Evolutionary conservation across 257 asterid species (phyloP).

Genomic region (Orobanche coerulescens): DNA sequence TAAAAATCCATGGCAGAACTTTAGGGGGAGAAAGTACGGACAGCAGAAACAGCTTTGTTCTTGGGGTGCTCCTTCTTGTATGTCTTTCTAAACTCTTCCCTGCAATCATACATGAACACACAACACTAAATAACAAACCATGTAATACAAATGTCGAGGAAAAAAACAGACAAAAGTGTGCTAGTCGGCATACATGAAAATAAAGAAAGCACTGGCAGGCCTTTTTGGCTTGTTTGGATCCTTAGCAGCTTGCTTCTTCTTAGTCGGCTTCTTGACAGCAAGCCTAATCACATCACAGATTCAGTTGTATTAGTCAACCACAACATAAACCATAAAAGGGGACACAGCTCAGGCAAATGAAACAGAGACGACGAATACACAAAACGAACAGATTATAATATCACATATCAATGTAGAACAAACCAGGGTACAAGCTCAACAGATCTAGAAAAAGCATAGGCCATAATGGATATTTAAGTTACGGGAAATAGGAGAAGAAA

Average conservation of each 20-base stretch:
- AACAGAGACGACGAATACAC: not conserved
- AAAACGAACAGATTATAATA: not conserved
- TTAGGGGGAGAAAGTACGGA: conserved; percentile 22
- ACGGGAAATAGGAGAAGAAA: not conserved
- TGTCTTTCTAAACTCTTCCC: conserved; percentile 57
- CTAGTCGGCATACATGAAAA: conserved; percentile 44
- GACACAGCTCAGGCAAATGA: not conserved
- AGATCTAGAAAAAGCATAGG: not conserved
- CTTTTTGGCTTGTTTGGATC: conserved; percentile 78
- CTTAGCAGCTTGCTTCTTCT: conserved; percentile 45
- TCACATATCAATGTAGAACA: not conserved
- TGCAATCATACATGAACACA: conserved; percentile 4
- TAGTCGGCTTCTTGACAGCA: conserved; percentile 42
- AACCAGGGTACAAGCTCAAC: not conserved
- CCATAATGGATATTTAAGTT: too few relatives aligned
- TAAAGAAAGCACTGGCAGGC: conserved; percentile 63
- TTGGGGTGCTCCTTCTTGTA: conserved; percentile 54
- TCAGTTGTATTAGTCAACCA: not conserved
- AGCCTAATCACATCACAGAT: conserved; percentile 30
- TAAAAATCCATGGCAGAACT: not conserved
- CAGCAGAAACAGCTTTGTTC: conserved; percentile 69
- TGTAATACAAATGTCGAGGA: not conserved
- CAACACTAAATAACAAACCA: not conserved
- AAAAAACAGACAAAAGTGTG: not conserved
- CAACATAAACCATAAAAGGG: not conserved